These are phyloP conservation scores for Mycogone perniciosa DNA, from an alignment of 2,329 filamentous ascomycete genomes.

Conservation along the genomic window DNA sequence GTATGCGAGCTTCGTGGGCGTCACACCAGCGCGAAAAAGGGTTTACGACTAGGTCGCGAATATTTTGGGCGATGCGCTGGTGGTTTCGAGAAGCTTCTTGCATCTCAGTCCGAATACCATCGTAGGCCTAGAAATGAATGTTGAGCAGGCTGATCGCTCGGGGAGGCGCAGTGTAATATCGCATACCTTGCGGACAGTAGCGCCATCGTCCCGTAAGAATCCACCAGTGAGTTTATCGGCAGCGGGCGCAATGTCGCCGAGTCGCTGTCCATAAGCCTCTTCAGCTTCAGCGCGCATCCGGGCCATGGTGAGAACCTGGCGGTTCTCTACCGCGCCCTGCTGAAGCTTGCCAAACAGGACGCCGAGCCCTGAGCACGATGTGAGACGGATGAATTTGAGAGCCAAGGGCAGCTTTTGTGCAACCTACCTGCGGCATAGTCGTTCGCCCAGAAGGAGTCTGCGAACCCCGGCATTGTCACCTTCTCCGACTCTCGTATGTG, in stretches of 20 bases:
- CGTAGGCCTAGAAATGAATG: constrained; percentile 63
- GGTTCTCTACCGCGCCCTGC: constrained; percentile 91
- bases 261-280: constrained; percentile 74
- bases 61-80: constrained; percentile 92
- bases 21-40: constrained; percentile 97
- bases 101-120: constrained; percentile 90
- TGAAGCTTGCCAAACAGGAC: constrained; percentile 95
- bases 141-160: constrained; percentile 12
- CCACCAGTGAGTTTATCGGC: constrained; percentile 78
- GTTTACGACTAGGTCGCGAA: constrained; percentile 88
- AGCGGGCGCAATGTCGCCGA: constrained; percentile 74
- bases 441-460: constrained; percentile 94
- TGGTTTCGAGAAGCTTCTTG: constrained; percentile 83
- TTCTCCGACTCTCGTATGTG: background rate
- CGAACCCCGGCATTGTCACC: constrained; percentile 73
- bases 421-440: constrained; percentile 87
- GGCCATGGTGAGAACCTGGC: constrained; percentile 85
- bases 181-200: constrained; percentile 83
- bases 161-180: background rate
- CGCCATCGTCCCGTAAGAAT: constrained; percentile 87
- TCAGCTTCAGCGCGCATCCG: constrained; percentile 94
- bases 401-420: too few relatives aligned
- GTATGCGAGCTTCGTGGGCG: constrained; percentile 82
- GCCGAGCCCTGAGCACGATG: constrained; percentile 58
- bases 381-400: constrained; percentile 8